Base-by-base conservation (phyloP, 208 protist species). In the Acanthamoeba triangularis region DNA sequence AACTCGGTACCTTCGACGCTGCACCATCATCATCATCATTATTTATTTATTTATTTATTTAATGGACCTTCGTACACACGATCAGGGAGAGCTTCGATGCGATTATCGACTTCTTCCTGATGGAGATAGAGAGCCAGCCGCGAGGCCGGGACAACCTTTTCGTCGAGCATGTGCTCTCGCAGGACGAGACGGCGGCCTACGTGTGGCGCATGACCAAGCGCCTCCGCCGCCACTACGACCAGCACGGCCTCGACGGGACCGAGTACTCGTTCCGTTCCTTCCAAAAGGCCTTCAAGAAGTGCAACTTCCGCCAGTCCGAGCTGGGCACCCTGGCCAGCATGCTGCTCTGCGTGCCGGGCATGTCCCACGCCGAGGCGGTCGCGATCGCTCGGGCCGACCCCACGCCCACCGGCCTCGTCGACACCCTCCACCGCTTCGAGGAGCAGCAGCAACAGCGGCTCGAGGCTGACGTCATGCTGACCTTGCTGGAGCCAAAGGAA, bases 171-270 rank as follows among this genome's bases (percentile, higher is more conserved):
- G 25, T 33, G 41, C 8, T 33, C 18, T 30, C 52, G 33, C 82
- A 90, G 54, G 13, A 61, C 23, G 82, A 90, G 13, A 90, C 52
- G 25, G 82, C 35, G 41, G 82, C 20, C 52, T 61, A 61, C 11
- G 52, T 90, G 82, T 90, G 82, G 82, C 82, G 54, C n/a, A 90
- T 90, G 82, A 90, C 82, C 82, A 90, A 80, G 69, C 69, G 69
- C 3, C 69, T 80, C 28, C 69, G 69, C 18, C 69, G 69, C 30
- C 69, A 80, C 69, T 80, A 80, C 69, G 20, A 80, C 37, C 6
- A 20, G 33, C 37, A 41, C 37, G 69, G 69, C 16, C 37, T 80
- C 35, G 37, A 35, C 7, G 69, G 69, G 13, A 30, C 28, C 37
- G 69, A 80, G 69, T 80, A 80, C 69, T 49, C 69, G 30, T 80